These are phyloP conservation scores for Stramenopiles sp. DNA, from an alignment of 352 stramenopile species.

Conservation along the genomic window DNA sequence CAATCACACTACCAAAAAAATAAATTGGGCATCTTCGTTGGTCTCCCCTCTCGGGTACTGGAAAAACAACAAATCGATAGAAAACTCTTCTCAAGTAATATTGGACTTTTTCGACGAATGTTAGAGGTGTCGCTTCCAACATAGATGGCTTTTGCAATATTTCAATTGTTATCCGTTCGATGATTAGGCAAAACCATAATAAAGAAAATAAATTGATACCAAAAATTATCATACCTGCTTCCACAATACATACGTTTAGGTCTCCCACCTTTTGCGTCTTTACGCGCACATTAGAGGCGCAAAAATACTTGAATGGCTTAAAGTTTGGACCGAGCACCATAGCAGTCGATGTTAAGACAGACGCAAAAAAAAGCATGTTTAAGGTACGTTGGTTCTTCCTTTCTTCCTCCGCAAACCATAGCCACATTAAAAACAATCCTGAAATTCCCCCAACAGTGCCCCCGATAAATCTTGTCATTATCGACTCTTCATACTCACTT, in stretches of 20 bases:
- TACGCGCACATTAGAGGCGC: background rate
- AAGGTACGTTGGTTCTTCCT: background rate
- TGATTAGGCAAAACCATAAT: slow-evolving; percentile 1
- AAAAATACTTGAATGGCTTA: background rate
- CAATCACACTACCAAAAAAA: background rate
- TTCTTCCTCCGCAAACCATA: background rate
- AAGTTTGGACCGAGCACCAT: background rate
- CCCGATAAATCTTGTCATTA: background rate
- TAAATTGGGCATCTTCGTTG: background rate
- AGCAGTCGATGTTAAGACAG: background rate
- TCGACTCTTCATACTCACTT: background rate
- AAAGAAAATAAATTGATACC: background rate
- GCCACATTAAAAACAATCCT: background rate
- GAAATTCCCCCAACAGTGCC: background rate
- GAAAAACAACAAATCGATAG: slow-evolving; percentile 7
- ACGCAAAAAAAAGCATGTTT: background rate
- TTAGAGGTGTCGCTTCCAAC: background rate
- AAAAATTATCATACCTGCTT: slow-evolving; percentile 5
- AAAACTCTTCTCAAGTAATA: background rate
- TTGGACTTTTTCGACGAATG: background rate
- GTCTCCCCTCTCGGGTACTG: background rate
- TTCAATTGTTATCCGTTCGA: background rate
- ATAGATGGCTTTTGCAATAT: background rate
- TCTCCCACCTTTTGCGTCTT: background rate
- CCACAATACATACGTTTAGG: background rate